A percentile compares a stretch with the other conserved stretches of the same genome.
These are phyloP conservation scores for Trametes cubensis DNA, from an alignment of 768 basidiomycete genomes.

Conservation along the genomic window DNA sequence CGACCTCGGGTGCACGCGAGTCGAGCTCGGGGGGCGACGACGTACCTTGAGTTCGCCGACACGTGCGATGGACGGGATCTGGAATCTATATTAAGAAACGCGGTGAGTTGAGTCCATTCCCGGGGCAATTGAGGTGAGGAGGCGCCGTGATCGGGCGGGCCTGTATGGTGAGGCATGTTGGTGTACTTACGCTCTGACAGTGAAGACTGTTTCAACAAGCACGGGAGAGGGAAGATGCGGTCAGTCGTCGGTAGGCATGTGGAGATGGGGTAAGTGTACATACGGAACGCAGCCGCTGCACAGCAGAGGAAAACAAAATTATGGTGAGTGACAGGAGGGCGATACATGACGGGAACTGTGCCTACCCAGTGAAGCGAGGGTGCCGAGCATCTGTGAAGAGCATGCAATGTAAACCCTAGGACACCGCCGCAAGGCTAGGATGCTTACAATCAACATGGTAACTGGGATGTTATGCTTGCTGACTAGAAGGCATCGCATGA, in stretches of 20 bases:
- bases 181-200: constrained; percentile 46
- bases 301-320: neutral
- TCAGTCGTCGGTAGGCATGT: neutral
- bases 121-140: too few relatives aligned
- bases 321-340: too few relatives aligned
- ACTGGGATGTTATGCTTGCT: constrained; percentile 54
- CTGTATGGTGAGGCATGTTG: neutral
- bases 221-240: neutral
- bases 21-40: neutral
- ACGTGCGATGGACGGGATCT: constrained; percentile 41
- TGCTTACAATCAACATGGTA: constrained; percentile 50
- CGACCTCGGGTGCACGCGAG: neutral
- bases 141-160: neutral
- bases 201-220: constrained; percentile 39
- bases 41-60: constrained; percentile 44
- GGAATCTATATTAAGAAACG: constrained; percentile 11
- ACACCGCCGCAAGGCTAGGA: neutral
- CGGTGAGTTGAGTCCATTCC: neutral
- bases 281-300: constrained; percentile 17
- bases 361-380: constrained; percentile 53
- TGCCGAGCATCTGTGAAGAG: constrained; percentile 44
- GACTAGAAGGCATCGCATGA: constrained; percentile 40
- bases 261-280: neutral
- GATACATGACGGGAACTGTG: neutral
- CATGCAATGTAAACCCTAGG: neutral